Evolutionary conservation across 2,329 filamentous ascomycete species (phyloP), one percentile per base, ranked within the genome.

Genomic region (Coniella lustricola): DNA sequence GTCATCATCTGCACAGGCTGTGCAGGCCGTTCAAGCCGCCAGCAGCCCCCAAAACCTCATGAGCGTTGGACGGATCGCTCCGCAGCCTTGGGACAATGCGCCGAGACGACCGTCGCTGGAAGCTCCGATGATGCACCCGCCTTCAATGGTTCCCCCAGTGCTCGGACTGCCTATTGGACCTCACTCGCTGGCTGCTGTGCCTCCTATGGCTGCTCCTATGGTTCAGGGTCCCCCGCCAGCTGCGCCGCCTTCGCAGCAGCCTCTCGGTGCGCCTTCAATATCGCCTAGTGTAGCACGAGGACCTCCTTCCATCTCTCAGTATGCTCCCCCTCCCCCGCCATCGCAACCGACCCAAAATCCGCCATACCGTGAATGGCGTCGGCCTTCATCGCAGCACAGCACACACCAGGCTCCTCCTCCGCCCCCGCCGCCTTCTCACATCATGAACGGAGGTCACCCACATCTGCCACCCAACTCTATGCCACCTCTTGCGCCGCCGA

Each of bases 351-450:
- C 38, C 14, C 59, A 67, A 3, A 57, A 57, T 32, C 55, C 58
- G 41, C 56, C 66, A 36, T 75, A 68, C 58, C 61, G 60, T 39
- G 74, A 75, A 49, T 81, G 78, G 72, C 70, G 73, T 47, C 72
- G 74, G 17, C 68, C 70, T 13, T 64, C 73, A 17, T 71, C 73
- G 31, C 73, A 74, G 45, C 72, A 75, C 51, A 52, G 55, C 3
- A 69, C 70, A 33, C 68, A 76, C 38, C 59, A 63, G n/a, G 56
- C 58, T 39, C 62, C 56, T 8, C 55, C 59, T 17, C 55, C 46
- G 3, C 43, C 58, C 47, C 55, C 59, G n/a, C 55, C 46, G 3
- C 43, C 58, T 47, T 16, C 51, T 48, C 39, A 45, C 57, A 44
- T 48, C 34, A 45, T 50, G 48, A 51, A 53, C 14, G 50, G 52